Conservation (phyloP, 495 filamentous ascomycete species). For the Tuber borchii region DNA sequence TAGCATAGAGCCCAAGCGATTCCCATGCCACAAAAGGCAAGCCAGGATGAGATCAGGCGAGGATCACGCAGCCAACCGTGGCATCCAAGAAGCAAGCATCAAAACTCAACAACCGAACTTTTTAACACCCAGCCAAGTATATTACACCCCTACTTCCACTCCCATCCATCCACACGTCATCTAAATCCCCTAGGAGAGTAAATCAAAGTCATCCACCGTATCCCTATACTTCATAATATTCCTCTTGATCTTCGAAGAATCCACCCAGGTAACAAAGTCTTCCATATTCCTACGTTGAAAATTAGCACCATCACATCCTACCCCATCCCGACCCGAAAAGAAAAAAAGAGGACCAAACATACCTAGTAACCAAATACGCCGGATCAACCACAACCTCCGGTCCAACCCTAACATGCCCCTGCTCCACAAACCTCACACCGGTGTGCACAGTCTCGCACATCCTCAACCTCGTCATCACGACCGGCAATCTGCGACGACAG, state of each 20-base stretch:
- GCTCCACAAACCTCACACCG: constrained; percentile 81
- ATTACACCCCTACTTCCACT: neutral
- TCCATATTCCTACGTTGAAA: constrained; percentile 67
- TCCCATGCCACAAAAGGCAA: too few species aligned
- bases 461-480: constrained; percentile 77
- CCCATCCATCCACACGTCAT: neutral
- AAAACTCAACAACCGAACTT: neutral
- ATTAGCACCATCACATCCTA: neutral
- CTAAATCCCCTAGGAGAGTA: constrained; percentile 51
- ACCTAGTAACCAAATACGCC: constrained; percentile 63
- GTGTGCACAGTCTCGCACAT: constrained; percentile 85
- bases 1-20: too few species aligned
- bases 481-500: constrained; percentile 68
- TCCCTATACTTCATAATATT: constrained; percentile 89
- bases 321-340: constrained; percentile 4
- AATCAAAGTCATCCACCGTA: constrained; percentile 93
- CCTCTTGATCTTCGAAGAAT: constrained; percentile 92
- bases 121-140: neutral
- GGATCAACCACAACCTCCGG: constrained; percentile 86
- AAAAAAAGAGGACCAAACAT: constrained; percentile 9
- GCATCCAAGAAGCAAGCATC: constrained; percentile 12
- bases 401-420: constrained; percentile 90
- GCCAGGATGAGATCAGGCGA: too few species aligned
- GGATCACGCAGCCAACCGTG: neutral
- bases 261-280: constrained; percentile 96